Evolutionary conservation across 176 grass and related monocot genomes (phyloP).

Genomic region (Aechmea fasciata): DNA sequence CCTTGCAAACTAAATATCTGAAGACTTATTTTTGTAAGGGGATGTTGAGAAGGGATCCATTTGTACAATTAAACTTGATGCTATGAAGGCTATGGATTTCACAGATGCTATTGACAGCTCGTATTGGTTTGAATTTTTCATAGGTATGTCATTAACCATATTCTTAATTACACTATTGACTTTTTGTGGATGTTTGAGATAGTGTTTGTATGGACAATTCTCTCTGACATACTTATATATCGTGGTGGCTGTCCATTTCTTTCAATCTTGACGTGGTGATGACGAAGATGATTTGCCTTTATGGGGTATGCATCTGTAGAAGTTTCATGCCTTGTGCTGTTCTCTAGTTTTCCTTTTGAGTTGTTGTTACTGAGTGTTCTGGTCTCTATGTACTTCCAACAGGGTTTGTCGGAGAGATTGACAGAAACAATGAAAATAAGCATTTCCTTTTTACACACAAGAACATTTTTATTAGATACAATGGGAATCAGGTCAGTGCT

Average conservation of each 20-base stretch:
- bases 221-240: conserved; percentile 28
- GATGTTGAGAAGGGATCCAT: conserved; percentile 66
- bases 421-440: conserved; percentile 91
- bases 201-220: too few species aligned
- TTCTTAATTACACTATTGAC: neutral
- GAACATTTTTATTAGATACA: conserved; percentile 69
- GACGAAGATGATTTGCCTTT: conserved; percentile 87
- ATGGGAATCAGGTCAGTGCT: conserved; percentile 60
- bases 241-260: conserved; percentile 5
- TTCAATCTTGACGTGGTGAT: conserved; percentile 15
- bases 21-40: conserved; percentile 35
- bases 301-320: conserved; percentile 55
- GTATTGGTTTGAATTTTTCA: conserved; percentile 99
- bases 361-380: neutral
- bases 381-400: conserved; percentile 11
- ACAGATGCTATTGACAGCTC: conserved; percentile 78
- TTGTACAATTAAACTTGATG: conserved; percentile 83
- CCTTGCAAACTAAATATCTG: conserved; percentile 5
- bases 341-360: neutral
- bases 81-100: conserved; percentile 72
- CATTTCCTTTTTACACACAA: conserved; percentile 95
- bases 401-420: conserved; percentile 90
- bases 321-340: neutral
- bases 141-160: conserved; percentile 37
- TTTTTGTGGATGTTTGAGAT: neutral